Base-by-base conservation (phyloP, 371 early-diverging fungal genomes). In the Mucor saturninus region DNA sequence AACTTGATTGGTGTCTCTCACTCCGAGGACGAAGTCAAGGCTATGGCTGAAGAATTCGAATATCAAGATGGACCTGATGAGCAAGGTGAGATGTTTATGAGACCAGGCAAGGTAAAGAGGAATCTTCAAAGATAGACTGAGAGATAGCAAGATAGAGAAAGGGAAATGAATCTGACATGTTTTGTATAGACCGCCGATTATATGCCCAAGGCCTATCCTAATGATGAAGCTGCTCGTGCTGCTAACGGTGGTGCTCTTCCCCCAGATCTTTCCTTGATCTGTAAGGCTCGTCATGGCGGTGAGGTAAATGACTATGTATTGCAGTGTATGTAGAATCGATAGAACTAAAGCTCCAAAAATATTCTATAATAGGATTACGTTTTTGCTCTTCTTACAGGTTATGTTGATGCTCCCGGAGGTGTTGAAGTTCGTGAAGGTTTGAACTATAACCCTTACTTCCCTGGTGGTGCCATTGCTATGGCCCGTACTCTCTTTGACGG, bases 391-490 rank as follows among this genome's bases (percentile, higher is more conserved):
- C 85, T 98, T 59, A 94, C 95, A 30, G 98, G 98, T 57, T 98
- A 98, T 82, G 83, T 86, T 72, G 98, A 98, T 67, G 90, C 98
- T 40, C 98, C 98, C 49, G 96, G 96, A 39, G 98, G 98, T 80
- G 87, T 98, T 60, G 88, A 89, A 68, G 77, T 98, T 56, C 92
- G 96, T 80, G 97, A 96, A 77, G 98, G 97, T 62, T 85, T 97
- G 49, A 91, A 97, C 89, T 97, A 95, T 84, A 98, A 98, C 87
- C 95, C 96, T 43, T 98, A 98, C 87, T 98, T 98, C 94, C 98
- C 97, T 29, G 98, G 98, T 65, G 98, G 98, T 68, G 94, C 98
- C 61, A 98, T 98, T 83, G 89, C 92, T 69, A 98, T 98, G 98
- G 98, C 98, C 48, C 93, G 93, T 71, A 83, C 89, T 58, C 72